Evolutionary conservation across 2,329 filamentous ascomycete species (phyloP), one percentile per base, ranked within the genome.

Genomic region (Xylariaceae sp.): DNA sequence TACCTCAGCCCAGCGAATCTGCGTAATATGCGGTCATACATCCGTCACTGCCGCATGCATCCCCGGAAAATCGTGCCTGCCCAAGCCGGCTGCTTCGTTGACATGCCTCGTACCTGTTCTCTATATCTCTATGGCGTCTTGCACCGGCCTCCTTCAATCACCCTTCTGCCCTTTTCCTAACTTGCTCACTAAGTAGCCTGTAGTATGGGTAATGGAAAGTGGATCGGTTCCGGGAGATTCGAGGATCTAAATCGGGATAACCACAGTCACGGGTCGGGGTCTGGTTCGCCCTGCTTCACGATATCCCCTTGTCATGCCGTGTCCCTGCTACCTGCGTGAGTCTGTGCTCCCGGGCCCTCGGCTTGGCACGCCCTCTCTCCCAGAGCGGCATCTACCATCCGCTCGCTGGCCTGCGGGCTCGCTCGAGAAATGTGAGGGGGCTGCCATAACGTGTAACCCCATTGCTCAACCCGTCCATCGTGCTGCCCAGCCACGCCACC

Each of bases 91-190:
- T n/a, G n/a, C n/a, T n/a, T n/a, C n/a, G n/a, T n/a, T n/a, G n/a
- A n/a, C n/a, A n/a, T n/a, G n/a, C n/a, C n/a, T n/a, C n/a, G n/a
- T n/a, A n/a, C n/a, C n/a, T n/a, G n/a, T n/a, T n/a, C n/a, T n/a
- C n/a, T n/a, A n/a, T n/a, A n/a, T n/a, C n/a, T n/a, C n/a, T n/a
- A 26, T 8, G 26, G 26, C 40, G 46, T 47, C 41, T n/a, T n/a
- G n/a, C n/a, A 49, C 53, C 48, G 47, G 36, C 15, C 50, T 50
- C 39, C 43, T 50, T 41, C 30, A 18, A 21, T 37, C 16, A 9
- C 15, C 16, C 51, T 22, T 36, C 37, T 26, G 29, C 36, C 44
- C 46, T 47, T 42, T 49, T 19, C 47, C 37, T 51, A 26, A 10
- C n/a, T n/a, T n/a, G n/a, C n/a, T 21, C 19, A 12, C 9, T 5